These are phyloP conservation scores for Musa schizocarpa DNA, from an alignment of 176 grass and related monocot species.

Conservation along the genomic window DNA sequence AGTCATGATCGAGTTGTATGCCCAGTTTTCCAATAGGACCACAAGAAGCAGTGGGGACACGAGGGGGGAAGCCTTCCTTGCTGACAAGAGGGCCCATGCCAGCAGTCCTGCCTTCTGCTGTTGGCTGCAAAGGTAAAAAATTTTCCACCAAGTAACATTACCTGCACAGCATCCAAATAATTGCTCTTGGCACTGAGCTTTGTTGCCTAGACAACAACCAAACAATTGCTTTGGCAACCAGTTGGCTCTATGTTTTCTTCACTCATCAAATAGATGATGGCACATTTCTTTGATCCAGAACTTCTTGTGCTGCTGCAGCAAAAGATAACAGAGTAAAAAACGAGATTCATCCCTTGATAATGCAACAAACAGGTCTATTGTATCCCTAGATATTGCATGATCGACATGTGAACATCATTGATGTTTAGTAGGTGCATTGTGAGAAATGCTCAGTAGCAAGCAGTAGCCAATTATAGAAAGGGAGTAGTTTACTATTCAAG, in stretches of 20 bases:
- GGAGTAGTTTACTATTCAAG: background rate
- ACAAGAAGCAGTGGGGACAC: background rate
- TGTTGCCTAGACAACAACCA: too few relatives aligned
- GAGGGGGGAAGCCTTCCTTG: background rate
- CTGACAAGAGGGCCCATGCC: background rate
- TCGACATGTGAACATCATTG: too few relatives aligned
- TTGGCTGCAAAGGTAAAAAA: background rate
- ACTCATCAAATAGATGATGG: background rate
- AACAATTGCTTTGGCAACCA: background rate
- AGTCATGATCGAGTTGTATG: background rate
- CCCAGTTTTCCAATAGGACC: background rate
- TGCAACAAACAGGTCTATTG: background rate
- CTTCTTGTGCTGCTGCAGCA: background rate
- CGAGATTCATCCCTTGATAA: background rate
- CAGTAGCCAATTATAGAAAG: background rate
- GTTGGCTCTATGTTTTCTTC: background rate
- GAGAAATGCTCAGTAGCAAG: background rate
- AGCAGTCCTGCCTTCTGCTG: background rate
- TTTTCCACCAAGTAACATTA: background rate
- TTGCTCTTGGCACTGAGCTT: too few relatives aligned
- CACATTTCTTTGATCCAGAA: background rate
- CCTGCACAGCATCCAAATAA: background rate
- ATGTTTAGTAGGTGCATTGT: background rate
- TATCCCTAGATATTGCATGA: background rate
- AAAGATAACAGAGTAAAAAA: background rate